Evolutionary conservation across 225 moss, liverwort and hornwort genomes (phyloP).

Genomic region (Sphagnum contortum): DNA sequence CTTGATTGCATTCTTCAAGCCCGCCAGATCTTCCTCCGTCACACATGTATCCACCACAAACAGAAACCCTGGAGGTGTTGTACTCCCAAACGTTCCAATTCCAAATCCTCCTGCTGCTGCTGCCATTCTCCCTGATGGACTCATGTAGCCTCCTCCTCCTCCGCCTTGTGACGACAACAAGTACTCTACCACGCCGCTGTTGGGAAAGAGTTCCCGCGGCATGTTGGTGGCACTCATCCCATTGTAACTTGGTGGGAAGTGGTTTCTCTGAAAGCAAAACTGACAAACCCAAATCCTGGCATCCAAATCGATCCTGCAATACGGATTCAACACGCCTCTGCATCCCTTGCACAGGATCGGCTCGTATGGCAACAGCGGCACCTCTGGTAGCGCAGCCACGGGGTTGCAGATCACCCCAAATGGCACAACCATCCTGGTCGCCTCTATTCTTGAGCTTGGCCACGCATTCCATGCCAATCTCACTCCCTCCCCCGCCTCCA

Average conservation of each 20-base stretch:
- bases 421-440: conserved; percentile 82
- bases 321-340: conserved; percentile 73
- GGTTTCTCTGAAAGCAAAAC: conserved; percentile 89
- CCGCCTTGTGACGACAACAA: conserved; percentile 27
- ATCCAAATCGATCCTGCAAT: conserved; percentile 77
- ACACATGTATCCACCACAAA: conserved; percentile 90
- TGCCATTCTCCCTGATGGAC: conserved; percentile 4
- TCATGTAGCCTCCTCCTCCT: conserved; percentile 1
- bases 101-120: neutral
- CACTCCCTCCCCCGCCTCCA: conserved; percentile 78
- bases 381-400: conserved; percentile 54
- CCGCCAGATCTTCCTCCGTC: conserved; percentile 64
- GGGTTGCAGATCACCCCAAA: conserved; percentile 88
- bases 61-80: conserved; percentile 45
- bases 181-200: conserved; percentile 91
- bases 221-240: conserved; percentile 67
- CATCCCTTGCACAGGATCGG: conserved; percentile 84
- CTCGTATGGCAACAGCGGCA: conserved; percentile 75
- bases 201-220: conserved; percentile 77
- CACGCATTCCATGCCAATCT: conserved; percentile 91
- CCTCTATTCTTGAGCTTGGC: conserved; percentile 98
- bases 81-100: neutral
- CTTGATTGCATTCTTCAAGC: conserved; percentile 59
- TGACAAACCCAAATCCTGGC: conserved; percentile 93
- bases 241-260: conserved; percentile 70